Evolutionary conservation across 768 basidiomycete species (phyloP).

Genomic region (Hydnum rufescens): DNA sequence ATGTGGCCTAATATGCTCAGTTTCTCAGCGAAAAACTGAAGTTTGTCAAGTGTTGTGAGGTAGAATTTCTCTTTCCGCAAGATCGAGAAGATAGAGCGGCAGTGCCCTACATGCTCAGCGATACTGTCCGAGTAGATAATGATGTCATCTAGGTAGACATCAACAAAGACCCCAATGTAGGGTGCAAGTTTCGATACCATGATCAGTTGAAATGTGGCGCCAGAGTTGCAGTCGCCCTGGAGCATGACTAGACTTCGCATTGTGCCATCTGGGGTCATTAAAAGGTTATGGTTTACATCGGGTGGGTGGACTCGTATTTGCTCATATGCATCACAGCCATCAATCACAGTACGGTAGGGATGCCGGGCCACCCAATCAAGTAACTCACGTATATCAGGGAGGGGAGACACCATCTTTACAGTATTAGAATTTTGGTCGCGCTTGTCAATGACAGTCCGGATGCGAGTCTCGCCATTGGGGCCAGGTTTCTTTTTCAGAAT

Average conservation of each 20-base stretch:
- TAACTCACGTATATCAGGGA: constrained; percentile 26
- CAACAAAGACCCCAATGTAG: constrained; percentile 21
- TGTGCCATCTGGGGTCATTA: constrained; percentile 22
- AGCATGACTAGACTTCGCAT: constrained; percentile 25
- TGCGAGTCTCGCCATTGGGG: too few species aligned
- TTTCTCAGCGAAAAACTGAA: constrained; percentile 16
- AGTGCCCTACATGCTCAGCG: constrained; percentile 22
- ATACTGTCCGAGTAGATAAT: constrained; percentile 22
- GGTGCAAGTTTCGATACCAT: constrained; percentile 26
- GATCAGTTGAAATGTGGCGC: constrained; percentile 25
- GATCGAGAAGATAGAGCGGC: constrained; percentile 17
- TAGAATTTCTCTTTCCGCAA: constrained; percentile 18
- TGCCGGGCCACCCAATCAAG: constrained; percentile 18
- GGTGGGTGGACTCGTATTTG: constrained; percentile 20
- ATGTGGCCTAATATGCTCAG: constrained; percentile 25
- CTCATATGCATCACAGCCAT: constrained; percentile 25
- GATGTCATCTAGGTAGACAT: constrained; percentile 29
- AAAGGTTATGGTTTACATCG: constrained; percentile 11
- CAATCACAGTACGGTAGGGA: constrained; percentile 22
- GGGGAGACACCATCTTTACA: constrained; percentile 21
- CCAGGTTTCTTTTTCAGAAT: constrained; percentile 14
- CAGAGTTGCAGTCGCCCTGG: constrained; percentile 27
- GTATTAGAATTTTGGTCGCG: constrained; percentile 25
- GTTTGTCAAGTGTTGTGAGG: constrained; percentile 20
- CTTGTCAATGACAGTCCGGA: constrained; percentile 21